phyloP scores from a whole-genome alignment of 768 basidiomycete genomes.

The Leucocoprinus sp. region DNA sequence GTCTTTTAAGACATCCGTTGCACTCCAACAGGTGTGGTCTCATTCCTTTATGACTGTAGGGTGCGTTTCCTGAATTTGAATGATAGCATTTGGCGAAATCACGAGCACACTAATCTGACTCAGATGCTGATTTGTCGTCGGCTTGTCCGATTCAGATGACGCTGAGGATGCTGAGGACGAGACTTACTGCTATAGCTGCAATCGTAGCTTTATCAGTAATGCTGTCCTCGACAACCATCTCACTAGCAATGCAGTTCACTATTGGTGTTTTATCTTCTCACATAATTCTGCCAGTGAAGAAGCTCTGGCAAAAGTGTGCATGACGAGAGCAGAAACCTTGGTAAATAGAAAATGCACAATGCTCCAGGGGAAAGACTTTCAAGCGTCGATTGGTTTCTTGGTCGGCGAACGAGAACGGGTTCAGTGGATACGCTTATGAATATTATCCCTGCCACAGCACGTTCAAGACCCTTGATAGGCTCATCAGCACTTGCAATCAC shows the following conservation, averaged over 20 bases:
- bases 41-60: not conserved
- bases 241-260: not conserved
- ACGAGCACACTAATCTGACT: not conserved
- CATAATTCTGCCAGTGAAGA: slow-evolving; percentile 10
- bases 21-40: slow-evolving; percentile 1
- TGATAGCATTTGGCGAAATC: slow-evolving; percentile 6
- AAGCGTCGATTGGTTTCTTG: slow-evolving; percentile 26
- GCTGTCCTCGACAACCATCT: not conserved
- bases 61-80: no score
- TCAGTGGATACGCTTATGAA: slow-evolving; percentile 45
- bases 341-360: no score
- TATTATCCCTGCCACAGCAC: slow-evolving; percentile 51
- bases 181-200: slow-evolving; percentile 2
- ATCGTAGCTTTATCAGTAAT: not conserved
- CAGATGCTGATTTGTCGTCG: not conserved
- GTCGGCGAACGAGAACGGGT: slow-evolving; percentile 27
- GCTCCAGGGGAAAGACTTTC: slow-evolving; percentile 20
- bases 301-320: slow-evolving; percentile 38
- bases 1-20: not conserved
- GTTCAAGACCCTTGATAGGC: slow-evolving; percentile 30
- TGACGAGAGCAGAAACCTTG: no score
- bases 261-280: slow-evolving; percentile 15
- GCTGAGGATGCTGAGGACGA: not conserved
- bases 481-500: slow-evolving; percentile 60
- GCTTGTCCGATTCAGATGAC: not conserved